These are phyloP conservation scores for Epicoccum sorghinum DNA, from an alignment of 2,329 filamentous ascomycete genomes.

Conservation along the genomic window DNA sequence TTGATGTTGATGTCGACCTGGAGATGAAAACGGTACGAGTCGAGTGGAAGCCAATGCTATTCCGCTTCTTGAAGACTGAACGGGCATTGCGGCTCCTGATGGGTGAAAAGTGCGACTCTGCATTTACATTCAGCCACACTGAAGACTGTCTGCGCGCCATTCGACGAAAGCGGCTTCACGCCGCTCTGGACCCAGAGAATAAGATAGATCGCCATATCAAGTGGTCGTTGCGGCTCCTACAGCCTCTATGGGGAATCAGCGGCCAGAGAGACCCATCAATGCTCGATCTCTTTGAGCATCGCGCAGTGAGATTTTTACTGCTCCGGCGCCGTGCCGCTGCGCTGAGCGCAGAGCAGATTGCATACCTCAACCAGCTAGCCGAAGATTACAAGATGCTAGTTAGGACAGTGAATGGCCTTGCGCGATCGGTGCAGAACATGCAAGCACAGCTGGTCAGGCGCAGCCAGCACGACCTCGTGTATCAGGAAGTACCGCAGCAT, in stretches of 20 bases:
- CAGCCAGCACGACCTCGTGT: background rate
- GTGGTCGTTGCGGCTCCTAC: constrained; percentile 31
- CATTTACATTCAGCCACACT: constrained; percentile 29
- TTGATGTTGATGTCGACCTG: constrained; percentile 18
- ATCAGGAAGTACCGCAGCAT: background rate
- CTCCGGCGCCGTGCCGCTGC: constrained; percentile 34
- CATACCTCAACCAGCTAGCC: constrained; percentile 25
- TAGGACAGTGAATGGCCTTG: constrained; percentile 12
- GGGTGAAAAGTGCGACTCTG: constrained; percentile 24
- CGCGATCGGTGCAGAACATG: constrained; percentile 18
- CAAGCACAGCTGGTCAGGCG: constrained; percentile 23
- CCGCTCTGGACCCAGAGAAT: constrained; percentile 19
- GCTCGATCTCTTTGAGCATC: constrained; percentile 26
- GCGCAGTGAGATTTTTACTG: constrained; percentile 25
- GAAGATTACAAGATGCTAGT: constrained; percentile 29
- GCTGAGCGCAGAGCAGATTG: constrained; percentile 20
- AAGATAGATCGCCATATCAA: constrained; percentile 22
- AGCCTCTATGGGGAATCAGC: constrained; percentile 30
- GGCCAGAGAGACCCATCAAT: constrained; percentile 11
- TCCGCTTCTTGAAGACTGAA: constrained; percentile 33
- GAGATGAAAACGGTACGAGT: constrained; percentile 13
- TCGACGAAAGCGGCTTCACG: constrained; percentile 32
- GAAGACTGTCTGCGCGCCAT: constrained; percentile 39
- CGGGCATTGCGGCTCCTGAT: constrained; percentile 24
- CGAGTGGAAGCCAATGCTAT: constrained; percentile 33